These are phyloP conservation scores for Pisolithus microcarpus DNA, from an alignment of 768 basidiomycete genomes.

Conservation along the genomic window DNA sequence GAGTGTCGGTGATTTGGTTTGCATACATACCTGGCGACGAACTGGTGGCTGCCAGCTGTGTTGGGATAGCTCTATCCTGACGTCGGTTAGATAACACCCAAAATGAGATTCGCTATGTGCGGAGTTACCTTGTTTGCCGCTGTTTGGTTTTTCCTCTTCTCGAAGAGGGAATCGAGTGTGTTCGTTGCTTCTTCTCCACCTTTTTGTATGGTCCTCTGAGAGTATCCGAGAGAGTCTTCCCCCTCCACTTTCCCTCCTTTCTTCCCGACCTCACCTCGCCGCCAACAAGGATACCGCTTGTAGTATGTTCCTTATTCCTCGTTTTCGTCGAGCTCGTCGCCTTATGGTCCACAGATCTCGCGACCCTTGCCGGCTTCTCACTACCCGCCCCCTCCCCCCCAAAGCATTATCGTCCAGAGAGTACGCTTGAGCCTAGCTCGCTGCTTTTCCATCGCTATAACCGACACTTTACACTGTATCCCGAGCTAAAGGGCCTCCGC, in stretches of 20 bases:
- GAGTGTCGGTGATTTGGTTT: too few species aligned
- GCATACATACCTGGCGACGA: too few species aligned
- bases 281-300: slow-evolving; percentile 49
- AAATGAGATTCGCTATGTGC: too few species aligned
- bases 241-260: slow-evolving; percentile 15
- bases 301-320: slow-evolving; percentile 23
- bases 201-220: slow-evolving; percentile 32
- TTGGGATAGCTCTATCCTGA: too few species aligned
- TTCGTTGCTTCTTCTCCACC: slow-evolving; percentile 1
- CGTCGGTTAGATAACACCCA: too few species aligned
- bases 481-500: slow-evolving; percentile 29
- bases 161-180: too few species aligned
- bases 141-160: too few species aligned
- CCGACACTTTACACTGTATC: slow-evolving; percentile 5
- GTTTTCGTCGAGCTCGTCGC: not conserved
- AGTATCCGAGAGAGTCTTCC: too few species aligned
- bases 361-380: slow-evolving; percentile 89
- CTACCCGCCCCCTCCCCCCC: slow-evolving; percentile 36
- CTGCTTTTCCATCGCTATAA: slow-evolving; percentile 29
- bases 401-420: slow-evolving; percentile 32
- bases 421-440: slow-evolving; percentile 72
- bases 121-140: too few species aligned
- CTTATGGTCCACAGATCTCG: slow-evolving; percentile 53
- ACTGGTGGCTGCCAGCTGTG: too few species aligned
- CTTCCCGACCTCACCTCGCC: slow-evolving; percentile 39